Conservation (phyloP, 1,284 basidiomycete species). For the Cryptococcus jaspeensis region DNA sequence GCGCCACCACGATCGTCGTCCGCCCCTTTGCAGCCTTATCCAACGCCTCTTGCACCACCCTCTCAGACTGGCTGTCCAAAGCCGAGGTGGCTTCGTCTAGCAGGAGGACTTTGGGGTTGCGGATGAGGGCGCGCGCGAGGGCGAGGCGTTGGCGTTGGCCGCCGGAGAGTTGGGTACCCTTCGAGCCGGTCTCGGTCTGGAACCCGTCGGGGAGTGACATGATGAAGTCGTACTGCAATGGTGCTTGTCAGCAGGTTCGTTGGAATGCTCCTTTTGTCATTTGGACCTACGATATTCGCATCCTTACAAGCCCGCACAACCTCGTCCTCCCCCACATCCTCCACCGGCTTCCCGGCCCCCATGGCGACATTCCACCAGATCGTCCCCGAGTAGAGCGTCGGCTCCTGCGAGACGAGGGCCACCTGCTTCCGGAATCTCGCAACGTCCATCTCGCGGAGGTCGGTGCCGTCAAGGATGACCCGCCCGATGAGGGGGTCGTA, state of each 20-base stretch:
- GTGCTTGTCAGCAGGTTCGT: not conserved
- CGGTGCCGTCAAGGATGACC: conserved; percentile 68
- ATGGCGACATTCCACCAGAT: conserved; percentile 85
- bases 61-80: conserved; percentile 89
- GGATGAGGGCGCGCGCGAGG: conserved; percentile 91
- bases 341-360: conserved; percentile 75
- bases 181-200: conserved; percentile 89
- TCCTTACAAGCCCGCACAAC: conserved; percentile 77
- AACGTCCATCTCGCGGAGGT: conserved; percentile 76
- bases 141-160: conserved; percentile 84
- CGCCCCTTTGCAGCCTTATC: conserved; percentile 87
- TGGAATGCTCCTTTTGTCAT: no score
- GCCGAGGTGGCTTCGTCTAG: conserved; percentile 94
- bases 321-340: conserved; percentile 84
- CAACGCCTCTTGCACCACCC: conserved; percentile 89
- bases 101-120: conserved; percentile 88
- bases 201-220: conserved; percentile 82
- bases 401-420: conserved; percentile 90
- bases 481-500: conserved; percentile 55
- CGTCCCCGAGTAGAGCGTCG: conserved; percentile 83
- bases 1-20: conserved; percentile 88
- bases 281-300: conserved; percentile 77
- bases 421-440: conserved; percentile 79
- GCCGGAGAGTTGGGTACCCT: conserved; percentile 88
- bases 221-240: conserved; percentile 68